A percentile compares a stretch with the other conserved stretches of the same genome.
These are phyloP conservation scores for Kwoniella mangroviensis DNA, from an alignment of 768 basidiomycete species.

Conservation along the genomic window DNA sequence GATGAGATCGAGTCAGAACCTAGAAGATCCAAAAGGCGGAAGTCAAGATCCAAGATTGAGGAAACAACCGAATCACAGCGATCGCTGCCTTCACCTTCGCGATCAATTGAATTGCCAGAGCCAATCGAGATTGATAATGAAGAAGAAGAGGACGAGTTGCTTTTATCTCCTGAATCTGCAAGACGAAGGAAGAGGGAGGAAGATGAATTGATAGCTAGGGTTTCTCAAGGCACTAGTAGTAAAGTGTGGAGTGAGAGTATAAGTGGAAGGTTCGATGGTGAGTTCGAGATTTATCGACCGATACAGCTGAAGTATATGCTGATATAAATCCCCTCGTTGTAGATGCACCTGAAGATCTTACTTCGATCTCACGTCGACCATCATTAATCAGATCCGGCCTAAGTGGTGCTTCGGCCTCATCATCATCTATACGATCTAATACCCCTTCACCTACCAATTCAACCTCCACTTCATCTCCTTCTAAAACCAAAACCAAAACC, in stretches of 20 bases:
- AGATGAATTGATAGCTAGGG: constrained; percentile 21
- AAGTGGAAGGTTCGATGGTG: constrained; percentile 40
- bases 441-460: not conserved
- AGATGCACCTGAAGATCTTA: constrained; percentile 35
- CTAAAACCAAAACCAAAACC: not conserved
- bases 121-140: constrained; percentile 17
- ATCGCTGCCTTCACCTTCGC: too few relatives aligned
- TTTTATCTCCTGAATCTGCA: constrained; percentile 41
- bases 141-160: constrained; percentile 38
- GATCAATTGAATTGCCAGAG: not conserved
- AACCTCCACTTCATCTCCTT: constrained; percentile 12
- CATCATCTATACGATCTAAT: not conserved
- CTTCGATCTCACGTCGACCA: constrained; percentile 1
- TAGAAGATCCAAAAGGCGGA: constrained; percentile 19
- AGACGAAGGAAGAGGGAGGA: constrained; percentile 33
- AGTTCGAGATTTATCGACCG: not conserved
- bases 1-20: constrained; percentile 2
- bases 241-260: constrained; percentile 16
- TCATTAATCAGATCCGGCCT: not conserved
- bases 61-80: too few relatives aligned
- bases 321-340: not conserved
- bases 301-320: not conserved
- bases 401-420: not conserved
- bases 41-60: not conserved
- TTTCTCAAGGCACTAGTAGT: constrained; percentile 3